A percentile compares a stretch with the other conserved stretches of the same genome.
phyloP scores from a whole-genome alignment of 257 asterid species.

The Nicotiana sylvestris region DNA sequence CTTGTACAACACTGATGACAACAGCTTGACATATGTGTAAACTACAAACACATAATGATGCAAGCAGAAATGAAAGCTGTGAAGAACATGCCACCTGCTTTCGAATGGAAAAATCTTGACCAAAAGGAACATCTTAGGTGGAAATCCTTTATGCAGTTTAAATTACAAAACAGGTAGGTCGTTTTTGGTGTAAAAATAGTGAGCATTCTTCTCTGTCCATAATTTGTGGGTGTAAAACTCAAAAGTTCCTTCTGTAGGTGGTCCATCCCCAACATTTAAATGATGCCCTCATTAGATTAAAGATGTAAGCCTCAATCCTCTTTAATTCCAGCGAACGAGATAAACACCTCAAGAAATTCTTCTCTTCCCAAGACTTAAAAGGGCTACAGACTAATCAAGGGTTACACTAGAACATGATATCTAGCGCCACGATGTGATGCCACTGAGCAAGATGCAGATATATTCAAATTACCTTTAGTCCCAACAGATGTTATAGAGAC shows the following conservation, averaged over 20 bases:
- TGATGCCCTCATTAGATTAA: background rate
- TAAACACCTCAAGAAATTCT: background rate
- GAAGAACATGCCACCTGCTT: background rate
- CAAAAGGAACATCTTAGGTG: background rate
- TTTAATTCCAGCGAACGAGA: background rate
- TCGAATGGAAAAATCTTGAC: background rate
- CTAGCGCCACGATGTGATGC: background rate
- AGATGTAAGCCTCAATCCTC: background rate
- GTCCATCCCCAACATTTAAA: background rate
- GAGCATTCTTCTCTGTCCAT: background rate
- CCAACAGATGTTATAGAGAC: background rate
- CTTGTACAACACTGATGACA: background rate
- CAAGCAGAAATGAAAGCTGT: background rate
- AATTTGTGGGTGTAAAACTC: background rate
- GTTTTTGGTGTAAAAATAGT: background rate
- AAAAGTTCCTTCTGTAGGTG: background rate
- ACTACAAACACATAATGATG: background rate
- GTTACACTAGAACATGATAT: background rate
- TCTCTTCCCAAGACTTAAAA: background rate
- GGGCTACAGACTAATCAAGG: background rate
- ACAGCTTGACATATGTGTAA: background rate
- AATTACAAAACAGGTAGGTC: background rate
- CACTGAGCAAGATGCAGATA: background rate
- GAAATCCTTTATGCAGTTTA: background rate
- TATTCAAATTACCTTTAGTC: background rate